Conservation (phyloP, 495 filamentous ascomycete species). For the Penicillium pancosmium region DNA sequence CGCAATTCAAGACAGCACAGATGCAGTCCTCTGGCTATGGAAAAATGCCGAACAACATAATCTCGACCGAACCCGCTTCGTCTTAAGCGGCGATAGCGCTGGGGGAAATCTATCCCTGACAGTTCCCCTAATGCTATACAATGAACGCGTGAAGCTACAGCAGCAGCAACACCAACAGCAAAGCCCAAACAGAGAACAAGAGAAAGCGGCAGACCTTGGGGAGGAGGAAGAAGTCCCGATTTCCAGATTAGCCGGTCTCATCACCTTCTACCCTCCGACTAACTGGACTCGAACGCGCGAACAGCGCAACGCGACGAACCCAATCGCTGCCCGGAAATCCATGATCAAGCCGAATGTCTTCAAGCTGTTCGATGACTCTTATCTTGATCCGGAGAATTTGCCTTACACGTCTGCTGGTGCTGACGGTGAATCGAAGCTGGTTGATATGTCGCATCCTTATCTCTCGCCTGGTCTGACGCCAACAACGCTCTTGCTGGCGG, state of each 20-base stretch:
- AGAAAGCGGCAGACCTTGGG: background rate
- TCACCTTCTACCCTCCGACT: constrained; percentile 72
- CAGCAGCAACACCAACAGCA: constrained; percentile 16
- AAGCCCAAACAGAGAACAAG: background rate
- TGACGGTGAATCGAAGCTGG: background rate
- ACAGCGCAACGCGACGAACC: constrained; percentile 34
- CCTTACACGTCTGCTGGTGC: constrained; percentile 10
- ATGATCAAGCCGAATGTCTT: constrained; percentile 17
- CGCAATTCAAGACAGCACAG: constrained; percentile 65
- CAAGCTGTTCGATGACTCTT: constrained; percentile 26
- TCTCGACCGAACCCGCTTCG: constrained; percentile 58
- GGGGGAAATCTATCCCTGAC: constrained; percentile 78
- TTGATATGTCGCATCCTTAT: constrained; percentile 28
- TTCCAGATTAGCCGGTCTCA: constrained; percentile 43
- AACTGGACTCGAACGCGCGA: constrained; percentile 71
- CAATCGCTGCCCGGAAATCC: constrained; percentile 13
- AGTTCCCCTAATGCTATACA: constrained; percentile 60
- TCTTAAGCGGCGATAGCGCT: constrained; percentile 70
- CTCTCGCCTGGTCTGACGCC: constrained; percentile 25
- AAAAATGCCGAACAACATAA: constrained; percentile 48
- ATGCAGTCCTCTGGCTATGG: constrained; percentile 56
- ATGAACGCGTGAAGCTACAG: constrained; percentile 21
- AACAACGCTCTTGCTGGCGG: constrained; percentile 9
- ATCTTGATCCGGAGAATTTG: constrained; percentile 15
- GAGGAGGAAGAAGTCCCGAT: background rate